Evolutionary conservation across 768 basidiomycete genomes (phyloP).

Genomic region (Termitomyces sp.): DNA sequence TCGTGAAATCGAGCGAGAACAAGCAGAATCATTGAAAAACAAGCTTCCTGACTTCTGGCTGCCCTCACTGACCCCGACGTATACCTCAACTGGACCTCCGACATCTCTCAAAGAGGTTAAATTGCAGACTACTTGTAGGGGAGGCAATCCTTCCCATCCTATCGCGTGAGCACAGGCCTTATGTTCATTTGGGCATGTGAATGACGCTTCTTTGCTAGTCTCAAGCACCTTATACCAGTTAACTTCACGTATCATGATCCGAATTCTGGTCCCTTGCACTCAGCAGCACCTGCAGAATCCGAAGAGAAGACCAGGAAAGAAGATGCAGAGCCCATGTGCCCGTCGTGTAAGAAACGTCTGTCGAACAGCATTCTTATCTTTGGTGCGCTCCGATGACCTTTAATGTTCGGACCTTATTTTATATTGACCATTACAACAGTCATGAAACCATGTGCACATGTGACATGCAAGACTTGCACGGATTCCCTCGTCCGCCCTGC

Average conservation of each 20-base stretch:
- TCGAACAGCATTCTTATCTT: constrained; percentile 74
- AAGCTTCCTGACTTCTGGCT: constrained; percentile 99
- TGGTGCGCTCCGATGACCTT: constrained; percentile 38
- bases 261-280: constrained; percentile 29
- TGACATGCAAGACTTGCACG: constrained; percentile 86
- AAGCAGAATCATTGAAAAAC: constrained; percentile 75
- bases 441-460: constrained; percentile 85
- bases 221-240: constrained; percentile 80
- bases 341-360: constrained; percentile 80
- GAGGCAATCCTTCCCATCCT: constrained; percentile 72
- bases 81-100: constrained; percentile 56
- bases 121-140: constrained; percentile 84
- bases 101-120: constrained; percentile 75
- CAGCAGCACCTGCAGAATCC: constrained; percentile 29
- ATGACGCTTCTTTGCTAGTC: constrained; percentile 32
- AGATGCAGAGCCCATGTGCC: constrained; percentile 71
- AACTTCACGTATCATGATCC: constrained; percentile 61
- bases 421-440: constrained; percentile 36
- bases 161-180: constrained; percentile 53
- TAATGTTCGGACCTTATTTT: neutral
- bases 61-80: constrained; percentile 85
- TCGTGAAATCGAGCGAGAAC: constrained; percentile 76
- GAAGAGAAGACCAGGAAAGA: constrained; percentile 40
- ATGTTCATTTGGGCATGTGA: neutral
- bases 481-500: constrained; percentile 78